These are phyloP conservation scores for Candida xiaguanensis DNA, from an alignment of 805 yeast species.

Conservation along the genomic window DNA sequence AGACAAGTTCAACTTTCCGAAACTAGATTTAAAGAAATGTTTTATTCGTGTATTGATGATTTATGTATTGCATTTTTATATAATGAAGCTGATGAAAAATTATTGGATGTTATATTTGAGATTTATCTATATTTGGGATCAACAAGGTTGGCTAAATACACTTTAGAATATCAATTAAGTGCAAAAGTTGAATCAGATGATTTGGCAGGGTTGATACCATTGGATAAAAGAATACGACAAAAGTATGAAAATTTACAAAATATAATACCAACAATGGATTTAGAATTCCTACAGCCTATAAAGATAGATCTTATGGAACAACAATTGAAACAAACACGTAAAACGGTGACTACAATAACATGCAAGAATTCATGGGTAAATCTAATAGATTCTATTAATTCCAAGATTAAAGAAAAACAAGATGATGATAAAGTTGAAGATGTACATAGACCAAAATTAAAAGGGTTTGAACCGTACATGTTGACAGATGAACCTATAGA, in stretches of 20 bases:
- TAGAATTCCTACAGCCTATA: slow-evolving; percentile 29
- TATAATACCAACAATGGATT: background rate
- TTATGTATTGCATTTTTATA: slow-evolving; percentile 61
- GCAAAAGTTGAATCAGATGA: slow-evolving; percentile 43
- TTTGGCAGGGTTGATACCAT: slow-evolving; percentile 24
- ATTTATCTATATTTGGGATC: slow-evolving; percentile 49
- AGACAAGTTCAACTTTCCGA: slow-evolving; percentile 15
- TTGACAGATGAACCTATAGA: slow-evolving; percentile 49
- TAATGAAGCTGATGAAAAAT: slow-evolving; percentile 60
- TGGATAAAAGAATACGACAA: slow-evolving; percentile 4
- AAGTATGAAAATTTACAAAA: slow-evolving; percentile 1
- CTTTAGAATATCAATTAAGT: slow-evolving; percentile 57
- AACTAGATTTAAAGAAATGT: slow-evolving; percentile 24
- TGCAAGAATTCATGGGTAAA: slow-evolving; percentile 21
- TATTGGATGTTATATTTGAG: slow-evolving; percentile 48
- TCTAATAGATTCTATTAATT: slow-evolving; percentile 28
- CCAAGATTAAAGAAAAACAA: slow-evolving; percentile 26
- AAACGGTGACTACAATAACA: slow-evolving; percentile 6
- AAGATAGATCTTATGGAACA: slow-evolving; percentile 26
- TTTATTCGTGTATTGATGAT: slow-evolving; percentile 55
- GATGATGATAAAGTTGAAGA: slow-evolving; percentile 33
- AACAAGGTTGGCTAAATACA: slow-evolving; percentile 47
- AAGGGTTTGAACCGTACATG: slow-evolving; percentile 49
- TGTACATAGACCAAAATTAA: slow-evolving; percentile 38
- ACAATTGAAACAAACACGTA: slow-evolving; percentile 10